Conservation (phyloP, 225 moss, liverwort and hornwort species). For the Pleurozium schreberi region DNA sequence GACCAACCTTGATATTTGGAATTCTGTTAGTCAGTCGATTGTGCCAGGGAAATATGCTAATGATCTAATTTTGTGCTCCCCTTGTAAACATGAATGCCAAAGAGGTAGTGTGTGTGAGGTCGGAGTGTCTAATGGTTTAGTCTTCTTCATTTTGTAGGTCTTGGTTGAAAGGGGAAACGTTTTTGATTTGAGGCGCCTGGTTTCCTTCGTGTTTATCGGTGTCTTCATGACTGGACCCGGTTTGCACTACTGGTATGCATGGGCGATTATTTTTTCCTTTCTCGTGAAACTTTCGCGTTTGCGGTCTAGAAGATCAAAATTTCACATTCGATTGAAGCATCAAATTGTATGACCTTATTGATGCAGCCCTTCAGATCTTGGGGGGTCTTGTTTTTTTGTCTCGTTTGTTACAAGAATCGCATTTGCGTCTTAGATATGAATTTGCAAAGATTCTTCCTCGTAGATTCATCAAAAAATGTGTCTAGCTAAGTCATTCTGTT, state of each 20-base stretch:
- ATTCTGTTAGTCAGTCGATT: neutral
- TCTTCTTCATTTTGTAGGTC: slow-evolving; percentile 15
- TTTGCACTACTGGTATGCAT: slow-evolving; percentile 76
- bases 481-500: neutral
- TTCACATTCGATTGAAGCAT: neutral
- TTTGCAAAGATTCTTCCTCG: neutral
- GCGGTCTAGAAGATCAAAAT: neutral
- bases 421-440: neutral
- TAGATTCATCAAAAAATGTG: neutral
- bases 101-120: neutral
- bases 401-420: neutral
- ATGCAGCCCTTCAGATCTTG: neutral
- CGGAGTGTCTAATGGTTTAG: neutral
- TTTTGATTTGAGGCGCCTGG: slow-evolving; percentile 45
- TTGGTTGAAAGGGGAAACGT: slow-evolving; percentile 22
- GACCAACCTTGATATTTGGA: neutral
- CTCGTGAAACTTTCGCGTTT: neutral
- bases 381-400: neutral
- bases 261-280: neutral
- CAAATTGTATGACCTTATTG: neutral
- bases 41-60: neutral
- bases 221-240: slow-evolving; percentile 86
- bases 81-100: neutral
- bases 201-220: slow-evolving; percentile 73
- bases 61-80: neutral